These are phyloP conservation scores for Ensete ventricosum DNA, from an alignment of 176 grass and related monocot genomes.

Conservation along the genomic window DNA sequence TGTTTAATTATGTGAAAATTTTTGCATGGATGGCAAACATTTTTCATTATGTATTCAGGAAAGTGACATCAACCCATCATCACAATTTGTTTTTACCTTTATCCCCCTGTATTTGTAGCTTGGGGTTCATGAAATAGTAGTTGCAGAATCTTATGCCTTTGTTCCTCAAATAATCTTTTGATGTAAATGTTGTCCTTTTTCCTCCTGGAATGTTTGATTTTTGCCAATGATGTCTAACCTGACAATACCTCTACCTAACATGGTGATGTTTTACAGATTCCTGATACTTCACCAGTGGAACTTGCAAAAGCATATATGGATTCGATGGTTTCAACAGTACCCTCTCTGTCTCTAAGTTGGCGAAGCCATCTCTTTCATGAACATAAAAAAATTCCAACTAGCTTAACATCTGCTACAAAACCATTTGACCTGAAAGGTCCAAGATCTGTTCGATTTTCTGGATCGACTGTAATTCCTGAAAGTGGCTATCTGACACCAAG, in stretches of 20 bases:
- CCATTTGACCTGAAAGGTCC: constrained; percentile 21
- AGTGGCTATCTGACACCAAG: constrained; percentile 30
- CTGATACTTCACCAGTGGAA: constrained; percentile 33
- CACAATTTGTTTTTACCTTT: too few species aligned
- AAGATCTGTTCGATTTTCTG: constrained; percentile 24
- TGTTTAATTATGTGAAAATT: background rate
- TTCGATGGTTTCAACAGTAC: constrained; percentile 29
- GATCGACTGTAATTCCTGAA: constrained; percentile 19
- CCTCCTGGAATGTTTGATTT: background rate
- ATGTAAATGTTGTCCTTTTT: background rate
- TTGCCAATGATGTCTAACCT: constrained; percentile 1
- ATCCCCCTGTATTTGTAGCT: too few species aligned
- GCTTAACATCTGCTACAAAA: constrained; percentile 23
- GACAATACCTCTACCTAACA: background rate
- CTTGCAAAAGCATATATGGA: constrained; percentile 64
- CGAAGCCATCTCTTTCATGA: constrained; percentile 31
- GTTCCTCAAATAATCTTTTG: background rate
- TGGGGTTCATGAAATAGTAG: too few species aligned
- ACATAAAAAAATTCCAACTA: constrained; percentile 32
- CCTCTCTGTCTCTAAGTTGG: constrained; percentile 21
- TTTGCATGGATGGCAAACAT: background rate
- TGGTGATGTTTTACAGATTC: constrained; percentile 33
- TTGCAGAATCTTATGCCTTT: too few species aligned
- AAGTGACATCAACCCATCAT: too few species aligned
- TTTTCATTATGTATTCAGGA: background rate